Evolutionary conservation across 2,329 filamentous ascomycete genomes (phyloP).

Genomic region (Paracoccidioides lutzii): DNA sequence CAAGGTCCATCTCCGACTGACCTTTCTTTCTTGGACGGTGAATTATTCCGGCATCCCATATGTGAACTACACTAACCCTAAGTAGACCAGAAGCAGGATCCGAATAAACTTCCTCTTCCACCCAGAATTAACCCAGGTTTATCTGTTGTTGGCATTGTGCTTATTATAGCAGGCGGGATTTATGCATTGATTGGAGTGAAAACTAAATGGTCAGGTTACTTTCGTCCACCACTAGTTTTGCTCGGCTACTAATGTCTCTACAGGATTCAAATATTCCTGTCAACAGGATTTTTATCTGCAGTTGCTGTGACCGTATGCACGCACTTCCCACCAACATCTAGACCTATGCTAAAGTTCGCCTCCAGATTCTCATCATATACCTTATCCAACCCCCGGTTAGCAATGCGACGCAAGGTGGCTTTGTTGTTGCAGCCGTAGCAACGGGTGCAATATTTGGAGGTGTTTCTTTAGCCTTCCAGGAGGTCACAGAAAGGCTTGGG

Average conservation of each 20-base stretch:
- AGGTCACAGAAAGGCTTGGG: conserved; percentile 72
- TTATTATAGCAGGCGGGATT: conserved; percentile 58
- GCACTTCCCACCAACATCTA: background rate
- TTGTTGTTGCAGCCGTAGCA: conserved; percentile 63
- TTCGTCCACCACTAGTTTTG: background rate
- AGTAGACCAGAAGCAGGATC: conserved; percentile 3
- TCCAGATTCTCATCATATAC: conserved; percentile 62
- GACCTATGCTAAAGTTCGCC: conserved; percentile 3
- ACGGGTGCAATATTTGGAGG: conserved; percentile 64
- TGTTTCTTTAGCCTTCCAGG: conserved; percentile 63
- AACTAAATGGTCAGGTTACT: conserved; percentile 46
- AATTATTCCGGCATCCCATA: background rate
- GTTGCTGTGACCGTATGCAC: conserved; percentile 53
- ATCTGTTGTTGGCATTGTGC: conserved; percentile 62
- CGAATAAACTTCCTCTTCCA: conserved; percentile 49
- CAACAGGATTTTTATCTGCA: conserved; percentile 58
- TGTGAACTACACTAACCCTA: background rate
- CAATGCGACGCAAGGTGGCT: conserved; percentile 68
- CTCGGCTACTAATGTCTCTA: conserved; percentile 10
- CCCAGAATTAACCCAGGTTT: conserved; percentile 70
- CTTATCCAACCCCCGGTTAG: conserved; percentile 70
- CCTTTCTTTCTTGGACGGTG: background rate
- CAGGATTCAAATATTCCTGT: conserved; percentile 63
- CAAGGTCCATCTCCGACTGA: background rate
- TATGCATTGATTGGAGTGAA: conserved; percentile 73